phyloP scores from a whole-genome alignment of 2,329 filamentous ascomycete species.

The Thielaviopsis populi region DNA sequence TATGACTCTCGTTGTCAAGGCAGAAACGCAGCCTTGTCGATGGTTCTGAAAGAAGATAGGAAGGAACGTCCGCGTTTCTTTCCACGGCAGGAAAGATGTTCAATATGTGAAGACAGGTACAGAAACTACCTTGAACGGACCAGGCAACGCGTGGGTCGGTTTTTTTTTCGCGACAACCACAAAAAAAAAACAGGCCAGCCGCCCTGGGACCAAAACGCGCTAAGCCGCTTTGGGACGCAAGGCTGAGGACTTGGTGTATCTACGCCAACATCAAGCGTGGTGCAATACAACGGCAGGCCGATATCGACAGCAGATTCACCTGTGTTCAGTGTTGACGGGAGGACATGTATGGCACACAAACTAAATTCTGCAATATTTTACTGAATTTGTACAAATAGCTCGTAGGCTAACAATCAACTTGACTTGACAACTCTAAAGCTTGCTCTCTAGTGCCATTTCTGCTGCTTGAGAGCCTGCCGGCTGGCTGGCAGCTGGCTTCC shows the following conservation, averaged over 20 bases:
- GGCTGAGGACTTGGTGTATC: conserved; percentile 20
- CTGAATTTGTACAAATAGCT: no score
- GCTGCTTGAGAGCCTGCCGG: not conserved
- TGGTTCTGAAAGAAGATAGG: not conserved
- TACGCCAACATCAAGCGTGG: not conserved
- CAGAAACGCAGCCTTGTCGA: not conserved
- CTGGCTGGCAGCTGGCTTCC: not conserved
- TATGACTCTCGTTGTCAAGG: not conserved
- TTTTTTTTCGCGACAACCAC: conserved; percentile 23
- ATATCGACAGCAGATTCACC: not conserved
- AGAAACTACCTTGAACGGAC: conserved; percentile 22
- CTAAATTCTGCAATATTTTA: no score
- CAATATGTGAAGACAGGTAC: not conserved
- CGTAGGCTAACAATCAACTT: no score
- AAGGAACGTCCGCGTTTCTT: not conserved
- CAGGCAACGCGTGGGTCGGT: conserved; percentile 24
- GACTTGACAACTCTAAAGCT: not conserved
- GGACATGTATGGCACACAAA: not conserved
- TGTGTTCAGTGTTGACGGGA: not conserved
- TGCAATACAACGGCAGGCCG: not conserved
- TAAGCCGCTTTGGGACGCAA: conserved; percentile 25
- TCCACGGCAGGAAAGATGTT: not conserved
- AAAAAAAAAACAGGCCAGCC: conserved; percentile 9
- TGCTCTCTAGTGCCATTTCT: not conserved
- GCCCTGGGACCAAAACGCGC: conserved; percentile 18